Percentiles rank a stretch among this genome's conserved stretches.
Conservation (phyloP, 2,329 filamentous ascomycete species). For the Trichoderma pleuroti region DNA sequence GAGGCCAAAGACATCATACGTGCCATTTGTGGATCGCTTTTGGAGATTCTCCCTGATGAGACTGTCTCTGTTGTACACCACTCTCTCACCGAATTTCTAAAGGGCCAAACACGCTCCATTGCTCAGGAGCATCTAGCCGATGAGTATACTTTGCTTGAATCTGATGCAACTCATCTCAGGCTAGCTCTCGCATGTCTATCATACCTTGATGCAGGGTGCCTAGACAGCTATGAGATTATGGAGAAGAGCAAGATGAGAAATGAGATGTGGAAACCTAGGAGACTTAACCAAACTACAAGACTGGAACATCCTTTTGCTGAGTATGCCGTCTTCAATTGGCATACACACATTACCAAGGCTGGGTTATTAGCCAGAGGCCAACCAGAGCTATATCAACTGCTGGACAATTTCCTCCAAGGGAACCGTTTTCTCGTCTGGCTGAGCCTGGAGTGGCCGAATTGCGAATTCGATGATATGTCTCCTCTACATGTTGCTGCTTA, state of each 20-base stretch:
- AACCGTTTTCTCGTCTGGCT: not conserved
- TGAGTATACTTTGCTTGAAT: constrained; percentile 21
- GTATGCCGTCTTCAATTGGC: constrained; percentile 32
- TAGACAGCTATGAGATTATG: constrained; percentile 12
- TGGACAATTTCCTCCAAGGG: not conserved
- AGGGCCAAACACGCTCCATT: constrained; percentile 21
- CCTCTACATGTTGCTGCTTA: constrained; percentile 3
- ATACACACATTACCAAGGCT: constrained; percentile 23
- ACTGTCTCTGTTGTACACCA: constrained; percentile 45
- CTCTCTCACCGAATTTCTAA: constrained; percentile 45
- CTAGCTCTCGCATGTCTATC: constrained; percentile 23
- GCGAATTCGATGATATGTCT: constrained; percentile 13
- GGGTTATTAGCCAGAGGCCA: not conserved
- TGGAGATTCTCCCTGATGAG: constrained; percentile 44
- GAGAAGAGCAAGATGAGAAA: not conserved
- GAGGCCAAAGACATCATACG: constrained; percentile 35
- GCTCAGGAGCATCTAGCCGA: not conserved
- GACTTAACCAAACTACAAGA: not conserved
- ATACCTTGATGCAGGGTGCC: constrained; percentile 17
- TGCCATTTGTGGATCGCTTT: constrained; percentile 39
- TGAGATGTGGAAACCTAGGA: not conserved
- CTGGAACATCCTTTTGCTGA: constrained; percentile 28
- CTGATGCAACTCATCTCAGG: constrained; percentile 22
- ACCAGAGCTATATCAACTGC: not conserved
- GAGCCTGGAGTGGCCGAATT: not conserved